Base-by-base conservation (phyloP, 2,329 filamentous ascomycete genomes). In the Zasmidium cellare region DNA sequence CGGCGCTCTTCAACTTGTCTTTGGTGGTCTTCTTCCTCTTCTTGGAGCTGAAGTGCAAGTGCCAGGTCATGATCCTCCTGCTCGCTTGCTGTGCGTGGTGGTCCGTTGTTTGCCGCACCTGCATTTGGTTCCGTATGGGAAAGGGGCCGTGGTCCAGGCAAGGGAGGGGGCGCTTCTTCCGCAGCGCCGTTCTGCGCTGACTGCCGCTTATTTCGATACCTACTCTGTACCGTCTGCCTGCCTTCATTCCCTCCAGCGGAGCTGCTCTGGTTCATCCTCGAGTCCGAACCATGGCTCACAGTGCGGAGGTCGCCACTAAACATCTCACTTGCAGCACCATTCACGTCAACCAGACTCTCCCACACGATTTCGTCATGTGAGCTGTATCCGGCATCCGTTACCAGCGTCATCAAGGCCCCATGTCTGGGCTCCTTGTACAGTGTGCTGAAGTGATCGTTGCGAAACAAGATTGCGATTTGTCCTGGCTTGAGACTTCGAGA, bases 371-470 rank as follows among this genome's bases (percentile, higher is more conserved):
- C 93, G 16, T 92, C 88, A 66, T 97, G 91, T 9, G 82, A 84
- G 11, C 89, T 87, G 69, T 96, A 99, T 0, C 94, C 94, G 23
- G 91, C 89, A 71, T 99, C 94, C 0, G 94, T 97, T 14, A 99
- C 92, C 2, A 99, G 78, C 0, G 90, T 91, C 62, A 93, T 84
- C 1, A 97, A 81, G 64, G 90, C 83, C 44, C 85, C 81, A 0
- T 87, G 91, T 46, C 87, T 79, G 0, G 93, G 91, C 67, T 97
- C 91, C 60, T 92, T 91, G 75, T 96, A 96, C 0, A 99, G 75
- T 0, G 93, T 97, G 45, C 91, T 92, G 70, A 99, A 99, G 72
- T 99, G 94, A 70, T 99, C 93, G 68, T 99, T 99, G 23, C 94
- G 86, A 78, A 99, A 99, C 1, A 99, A 76, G 51, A 99, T 97